Base-by-base conservation (phyloP, 106 monocot species). In the Dendrobium catenatum region DNA sequence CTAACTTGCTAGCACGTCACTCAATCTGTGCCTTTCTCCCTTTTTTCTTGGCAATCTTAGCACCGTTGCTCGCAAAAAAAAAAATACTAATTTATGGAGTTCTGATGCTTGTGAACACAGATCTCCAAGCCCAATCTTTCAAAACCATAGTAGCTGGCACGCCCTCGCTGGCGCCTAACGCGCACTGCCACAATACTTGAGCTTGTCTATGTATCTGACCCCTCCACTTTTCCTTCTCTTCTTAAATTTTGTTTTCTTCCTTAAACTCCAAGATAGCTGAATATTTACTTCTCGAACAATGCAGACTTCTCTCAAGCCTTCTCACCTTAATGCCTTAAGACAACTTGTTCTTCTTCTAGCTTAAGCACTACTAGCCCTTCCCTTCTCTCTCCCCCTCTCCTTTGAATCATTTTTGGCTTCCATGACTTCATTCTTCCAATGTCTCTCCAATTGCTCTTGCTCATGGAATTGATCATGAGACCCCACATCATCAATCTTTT, bases 381-480 rank as follows among this genome's bases (percentile, higher is more conserved):
- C 66, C 82, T 64, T 61, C 44, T 61, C 73, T 55, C 44, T 70
- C 79, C 68, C 46, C 68, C 68, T 15, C 26, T 46, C 15, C 10
- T 22, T 24, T 42, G 20, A 42, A 37, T 44, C 43, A 20, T 42
- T 74, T 77, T 73, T 33, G 31, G 9, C 61, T 66, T 81, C 46
- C 85, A 86, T 86, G 85, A 82, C 46, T 81, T 68, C 80, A 51
- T 20, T 44, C 55, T 76, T 43, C 26, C 64, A 78, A 33, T 24
- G 6, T 15, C 80, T 55, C 55, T 55, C 15, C 74, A 55, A 47
- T 42, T 40, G 55, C 49, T 64, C 84, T 75, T 74, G 77, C 77
- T 75, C 83, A 87, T 83, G 85, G 83, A 85, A 51, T 61, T 83
- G 83, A 90, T 47, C 47, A 47, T 83, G 18, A 86, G 86, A 73